Evolutionary conservation across 768 basidiomycete genomes (phyloP).

Genomic region (Trametes meyenii): DNA sequence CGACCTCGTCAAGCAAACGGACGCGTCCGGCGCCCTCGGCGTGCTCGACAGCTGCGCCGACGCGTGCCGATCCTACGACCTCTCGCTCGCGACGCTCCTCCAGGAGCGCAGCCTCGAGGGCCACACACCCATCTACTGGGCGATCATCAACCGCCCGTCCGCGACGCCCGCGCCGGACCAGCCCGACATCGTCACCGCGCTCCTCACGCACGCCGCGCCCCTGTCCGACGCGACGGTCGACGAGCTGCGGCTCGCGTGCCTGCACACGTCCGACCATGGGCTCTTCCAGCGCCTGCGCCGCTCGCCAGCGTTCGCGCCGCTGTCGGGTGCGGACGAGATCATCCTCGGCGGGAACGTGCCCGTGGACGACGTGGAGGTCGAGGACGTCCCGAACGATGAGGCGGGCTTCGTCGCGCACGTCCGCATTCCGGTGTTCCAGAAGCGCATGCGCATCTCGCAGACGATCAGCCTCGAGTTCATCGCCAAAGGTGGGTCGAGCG

Average conservation of each 20-base stretch:
- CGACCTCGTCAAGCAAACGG: conserved; percentile 43
- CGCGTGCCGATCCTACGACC: conserved; percentile 51
- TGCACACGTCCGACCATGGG: conserved; percentile 60
- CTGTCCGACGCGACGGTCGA: conserved; percentile 46
- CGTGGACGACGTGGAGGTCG: conserved; percentile 56
- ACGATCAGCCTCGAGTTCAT: conserved; percentile 58
- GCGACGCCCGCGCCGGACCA: conserved; percentile 16
- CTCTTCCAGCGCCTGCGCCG: conserved; percentile 64
- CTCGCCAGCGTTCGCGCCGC: conserved; percentile 51
- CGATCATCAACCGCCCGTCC: conserved; percentile 59
- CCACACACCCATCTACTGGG: conserved; percentile 75
- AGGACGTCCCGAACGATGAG: conserved; percentile 51
- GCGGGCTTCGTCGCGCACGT: conserved; percentile 59
- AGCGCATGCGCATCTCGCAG: conserved; percentile 67
- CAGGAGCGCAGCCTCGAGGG: conserved; percentile 67
- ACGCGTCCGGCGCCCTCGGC: conserved; percentile 32
- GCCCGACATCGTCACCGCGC: conserved; percentile 45
- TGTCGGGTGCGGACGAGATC: conserved; percentile 55
- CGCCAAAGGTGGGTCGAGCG: conserved; percentile 36
- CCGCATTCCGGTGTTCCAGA: conserved; percentile 61
- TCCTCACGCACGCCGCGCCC: conserved; percentile 56
- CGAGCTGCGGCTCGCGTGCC: conserved; percentile 69
- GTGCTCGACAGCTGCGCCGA: conserved; percentile 67
- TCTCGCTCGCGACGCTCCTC: conserved; percentile 57
- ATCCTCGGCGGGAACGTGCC: conserved; percentile 35